Base-by-base conservation (phyloP, 2,329 filamentous ascomycete species). In the Madurella mycetomatis region DNA sequence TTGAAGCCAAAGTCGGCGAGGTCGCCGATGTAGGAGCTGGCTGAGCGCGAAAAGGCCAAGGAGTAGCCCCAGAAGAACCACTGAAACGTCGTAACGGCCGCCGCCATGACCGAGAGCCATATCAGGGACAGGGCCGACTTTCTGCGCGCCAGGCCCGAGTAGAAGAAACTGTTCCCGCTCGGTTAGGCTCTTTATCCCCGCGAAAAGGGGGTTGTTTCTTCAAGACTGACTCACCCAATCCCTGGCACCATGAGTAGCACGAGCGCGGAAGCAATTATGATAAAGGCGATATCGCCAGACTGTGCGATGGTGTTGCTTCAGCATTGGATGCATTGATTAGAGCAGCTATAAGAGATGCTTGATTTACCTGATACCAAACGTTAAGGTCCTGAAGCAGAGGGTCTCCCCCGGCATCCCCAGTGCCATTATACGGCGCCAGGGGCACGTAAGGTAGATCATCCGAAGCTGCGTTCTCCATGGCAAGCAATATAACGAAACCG, bases 41-140 rank as follows among this genome's bases (percentile, higher is more conserved):
- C 87, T 2, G 80, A 78, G 71, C 92, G 89, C 15, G 89, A 94
- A 69, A 92, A 94, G 46, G 88, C 83, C 11, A 94, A 73, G 4
- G 87, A 91, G 69, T 90, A 94, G 41, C 89, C 89, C 89, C 89
- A 94, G 77, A 94, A 90, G 76, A 95, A 95, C 91, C 91, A 96
- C 70, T 95, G 90, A 72, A 95, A 95, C 25, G 85, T 87, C 37
- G 90, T 86, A 48, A 95, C 86, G 12, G 86, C 90, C 1, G 86
- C 84, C 17, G 90, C 83, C 88, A 95, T 95, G 67, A 95, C 78
- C 4, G 89, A 92, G 19, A 95, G 84, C 90, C 90, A 95, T 71
- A 96, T 90, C 57, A 96, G 76, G 18, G 90, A 94, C 50, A 96
- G 77, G 8, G 91, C 91, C 0, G 90, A 95, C 74, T 95, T 96